Percentiles rank a stretch among this genome's conserved stretches.
Evolutionary conservation across 1,284 basidiomycete species (phyloP).

Genomic region (Cerioporus squamosus): DNA sequence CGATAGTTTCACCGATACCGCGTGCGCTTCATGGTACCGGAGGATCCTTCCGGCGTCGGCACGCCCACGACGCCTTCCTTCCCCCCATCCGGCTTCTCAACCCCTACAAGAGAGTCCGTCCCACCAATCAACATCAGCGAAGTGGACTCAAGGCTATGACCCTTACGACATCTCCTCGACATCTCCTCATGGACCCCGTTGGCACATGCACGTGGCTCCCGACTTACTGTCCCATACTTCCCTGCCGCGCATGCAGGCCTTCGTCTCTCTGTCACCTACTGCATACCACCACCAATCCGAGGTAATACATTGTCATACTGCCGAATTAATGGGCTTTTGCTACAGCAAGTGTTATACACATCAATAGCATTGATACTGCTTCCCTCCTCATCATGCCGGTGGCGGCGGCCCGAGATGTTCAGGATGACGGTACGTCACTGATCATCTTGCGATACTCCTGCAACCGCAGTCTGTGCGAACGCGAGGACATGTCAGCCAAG

Average conservation of each 20-base stretch:
- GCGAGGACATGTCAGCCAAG: neutral
- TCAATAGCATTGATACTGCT: neutral
- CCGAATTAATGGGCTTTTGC: conserved; percentile 8
- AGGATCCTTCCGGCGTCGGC: conserved; percentile 57
- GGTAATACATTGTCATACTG: conserved; percentile 15
- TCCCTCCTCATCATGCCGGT: neutral
- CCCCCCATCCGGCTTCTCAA: conserved; percentile 36
- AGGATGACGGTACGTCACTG: conserved; percentile 12
- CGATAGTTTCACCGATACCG: conserved; percentile 77
- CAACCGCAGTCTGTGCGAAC: conserved; percentile 63
- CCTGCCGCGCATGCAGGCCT: neutral
- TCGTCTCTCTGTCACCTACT: conserved; percentile 6
- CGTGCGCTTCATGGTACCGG: conserved; percentile 71
- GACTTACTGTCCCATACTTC: neutral
- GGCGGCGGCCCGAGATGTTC: neutral
- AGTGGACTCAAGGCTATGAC: conserved; percentile 37
- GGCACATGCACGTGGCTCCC: conserved; percentile 4
- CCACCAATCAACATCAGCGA: conserved; percentile 40
- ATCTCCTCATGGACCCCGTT: conserved; percentile 15
- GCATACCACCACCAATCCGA: conserved; percentile 10
- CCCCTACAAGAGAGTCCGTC: conserved; percentile 29
- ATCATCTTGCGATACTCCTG: conserved; percentile 63
- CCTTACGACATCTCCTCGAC: neutral
- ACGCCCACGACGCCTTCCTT: conserved; percentile 67
- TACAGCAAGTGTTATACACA: conserved; percentile 6